Base-by-base conservation (phyloP, 1,139 yeast species). In the Kodamaea plutei region DNA sequence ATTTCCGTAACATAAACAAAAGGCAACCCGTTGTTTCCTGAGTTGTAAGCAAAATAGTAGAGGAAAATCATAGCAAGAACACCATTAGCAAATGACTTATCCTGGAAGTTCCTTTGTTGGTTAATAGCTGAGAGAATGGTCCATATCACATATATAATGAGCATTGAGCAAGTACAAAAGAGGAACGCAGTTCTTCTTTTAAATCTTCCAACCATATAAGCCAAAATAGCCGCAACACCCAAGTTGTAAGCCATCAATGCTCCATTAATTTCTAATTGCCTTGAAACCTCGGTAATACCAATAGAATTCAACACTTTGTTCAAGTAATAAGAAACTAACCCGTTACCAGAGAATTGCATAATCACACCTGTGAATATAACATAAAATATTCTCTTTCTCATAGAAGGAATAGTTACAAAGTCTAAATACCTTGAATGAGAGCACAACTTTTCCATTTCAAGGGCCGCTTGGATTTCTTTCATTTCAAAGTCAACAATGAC, bases 301-400 rank as follows among this genome's bases (percentile, higher is more conserved):
- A 72, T 68, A 8, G 74, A 62, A 36, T 59, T 51, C 44, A 73
- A 58, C 15, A 73, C 76, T 39, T 60, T 60, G 31, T 61, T 62
- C 40, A 73, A 53, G 47, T 73, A 73, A 54, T 71, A 72, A 1
- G 76, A 66, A 14, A 72, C 73, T 31, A 73, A 56, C 32, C 74
- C 76, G 39, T 70, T 71, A 44, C 79, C 79, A 23, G 71, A 63
- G 34, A 71, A 58, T 43, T 72, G 76, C 61, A 65, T 63, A 47
- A 67, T 53, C 14, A 55, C 41, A 22, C 64, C 61, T 23, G 61
- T 48, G 42, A 58, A 57, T 20, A 53, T 20, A 15, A 53, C 39
- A 34, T 69, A 53, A 40, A 64, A 67, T 10, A 61, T 45, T 56
- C 77, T 64, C 44, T 60, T 59, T 60, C 78, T 46, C 61, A 65